A percentile compares a stretch with the other conserved stretches of the same genome.
Evolutionary conservation across 352 stramenopile species (phyloP).

Genomic region (Globisporangium megalacanthum): DNA sequence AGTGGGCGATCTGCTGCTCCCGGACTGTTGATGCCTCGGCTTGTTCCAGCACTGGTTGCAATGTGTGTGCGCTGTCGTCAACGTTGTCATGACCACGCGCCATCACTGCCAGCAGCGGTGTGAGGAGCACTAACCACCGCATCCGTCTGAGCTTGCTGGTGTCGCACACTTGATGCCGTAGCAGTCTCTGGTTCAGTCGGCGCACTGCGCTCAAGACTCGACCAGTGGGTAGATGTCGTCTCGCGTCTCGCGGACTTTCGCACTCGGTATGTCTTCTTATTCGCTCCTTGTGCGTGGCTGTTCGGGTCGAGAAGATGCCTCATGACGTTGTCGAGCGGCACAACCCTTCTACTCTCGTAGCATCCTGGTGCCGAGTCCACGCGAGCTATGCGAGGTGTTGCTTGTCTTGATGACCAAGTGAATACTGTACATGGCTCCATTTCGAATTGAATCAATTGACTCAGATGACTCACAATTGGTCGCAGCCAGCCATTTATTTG

Average conservation of each 20-base stretch:
- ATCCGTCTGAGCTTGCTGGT: too few species aligned
- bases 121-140: too few species aligned
- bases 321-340: too few species aligned
- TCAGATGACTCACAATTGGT: not conserved
- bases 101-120: too few species aligned
- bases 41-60: too few species aligned
- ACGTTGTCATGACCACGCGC: not conserved
- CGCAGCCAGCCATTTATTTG: slow-evolving; percentile 6
- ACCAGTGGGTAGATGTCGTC: not conserved
- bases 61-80: not conserved
- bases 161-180: not conserved
- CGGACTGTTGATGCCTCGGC: not conserved
- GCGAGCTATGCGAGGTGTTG: too few species aligned
- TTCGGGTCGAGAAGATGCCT: too few species aligned
- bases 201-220: not conserved
- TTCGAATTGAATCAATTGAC: too few species aligned
- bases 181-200: not conserved
- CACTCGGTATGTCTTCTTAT: not conserved
- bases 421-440: too few species aligned
- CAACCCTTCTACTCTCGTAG: too few species aligned
- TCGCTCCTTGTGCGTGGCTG: not conserved
- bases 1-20: slow-evolving; percentile 15
- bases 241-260: not conserved
- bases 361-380: too few species aligned
- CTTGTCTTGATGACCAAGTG: too few species aligned